These are phyloP conservation scores for Hanseniaspora singularis DNA, from an alignment of 805 yeast genomes.

Conservation along the genomic window DNA sequence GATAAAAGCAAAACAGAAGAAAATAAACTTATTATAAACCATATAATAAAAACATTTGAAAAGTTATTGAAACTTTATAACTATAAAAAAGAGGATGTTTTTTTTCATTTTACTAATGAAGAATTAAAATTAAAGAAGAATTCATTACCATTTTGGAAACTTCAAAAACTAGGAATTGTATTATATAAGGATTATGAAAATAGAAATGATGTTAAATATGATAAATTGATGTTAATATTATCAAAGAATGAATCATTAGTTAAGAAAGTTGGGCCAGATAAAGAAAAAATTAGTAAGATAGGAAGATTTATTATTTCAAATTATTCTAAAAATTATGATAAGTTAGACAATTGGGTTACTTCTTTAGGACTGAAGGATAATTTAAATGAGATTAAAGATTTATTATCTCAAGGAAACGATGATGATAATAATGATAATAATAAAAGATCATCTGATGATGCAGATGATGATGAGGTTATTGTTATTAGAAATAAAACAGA, in stretches of 20 bases:
- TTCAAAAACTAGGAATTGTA: conserved; percentile 1
- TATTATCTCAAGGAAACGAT: too few relatives aligned
- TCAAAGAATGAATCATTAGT: background rate
- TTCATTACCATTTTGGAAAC: conserved; percentile 8
- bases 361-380: conserved; percentile 4
- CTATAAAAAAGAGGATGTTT: background rate
- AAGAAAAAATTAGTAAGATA: conserved; percentile 3
- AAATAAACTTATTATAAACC: background rate
- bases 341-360: conserved; percentile 1
- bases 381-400: background rate
- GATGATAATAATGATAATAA: background rate
- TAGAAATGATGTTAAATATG: conserved; percentile 2
- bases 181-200: conserved; percentile 10
- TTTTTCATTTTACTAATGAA: background rate
- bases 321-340: background rate
- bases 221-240: background rate
- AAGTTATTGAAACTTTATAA: background rate
- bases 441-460: background rate
- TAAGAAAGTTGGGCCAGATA: background rate
- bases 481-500: background rate
- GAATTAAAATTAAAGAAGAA: conserved; percentile 3
- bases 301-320: conserved; percentile 1
- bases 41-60: background rate
- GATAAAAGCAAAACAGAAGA: background rate
- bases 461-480: conserved; percentile 4